Evolutionary conservation across 2,329 filamentous ascomycete genomes (phyloP).

Genomic region (Metarhizium sp.): DNA sequence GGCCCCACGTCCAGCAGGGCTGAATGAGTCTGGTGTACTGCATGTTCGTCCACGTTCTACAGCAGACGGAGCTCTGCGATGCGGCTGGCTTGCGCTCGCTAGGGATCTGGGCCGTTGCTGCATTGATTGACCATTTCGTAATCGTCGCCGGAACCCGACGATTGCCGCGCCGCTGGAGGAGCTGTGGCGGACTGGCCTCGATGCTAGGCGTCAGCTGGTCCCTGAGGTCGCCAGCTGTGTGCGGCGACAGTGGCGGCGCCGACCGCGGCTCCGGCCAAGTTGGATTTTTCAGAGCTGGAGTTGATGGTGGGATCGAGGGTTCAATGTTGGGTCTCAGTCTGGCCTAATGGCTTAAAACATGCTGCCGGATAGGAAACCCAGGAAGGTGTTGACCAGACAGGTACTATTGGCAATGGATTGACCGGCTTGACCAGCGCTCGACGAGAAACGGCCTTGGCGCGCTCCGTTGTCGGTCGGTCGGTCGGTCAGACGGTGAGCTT

Average conservation of each 20-base stretch:
- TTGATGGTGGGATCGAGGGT: too few species aligned
- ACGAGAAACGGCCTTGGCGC: background rate
- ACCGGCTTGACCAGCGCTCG: background rate
- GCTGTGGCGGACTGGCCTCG: background rate
- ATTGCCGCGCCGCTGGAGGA: constrained; percentile 7
- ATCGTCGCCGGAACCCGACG: constrained; percentile 8
- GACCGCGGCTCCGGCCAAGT: background rate
- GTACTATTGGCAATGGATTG: background rate
- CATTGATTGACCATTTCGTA: background rate
- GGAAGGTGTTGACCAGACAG: too few species aligned
- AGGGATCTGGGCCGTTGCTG: background rate
- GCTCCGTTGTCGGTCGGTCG: constrained; percentile 6
- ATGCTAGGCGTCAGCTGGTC: background rate
- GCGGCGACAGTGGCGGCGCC: background rate
- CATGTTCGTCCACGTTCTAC: background rate
- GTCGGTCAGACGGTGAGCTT: background rate
- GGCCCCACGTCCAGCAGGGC: background rate
- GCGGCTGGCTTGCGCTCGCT: background rate
- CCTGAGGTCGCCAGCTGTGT: background rate
- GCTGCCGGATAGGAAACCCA: background rate
- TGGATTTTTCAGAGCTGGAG: too few species aligned
- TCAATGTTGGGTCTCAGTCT: too few species aligned
- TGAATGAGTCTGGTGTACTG: background rate
- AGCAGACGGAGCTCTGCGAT: background rate
- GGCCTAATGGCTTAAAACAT: background rate